Conservation (phyloP, 2,329 filamentous ascomycete genomes). For the Westerdykella sp. region DNA sequence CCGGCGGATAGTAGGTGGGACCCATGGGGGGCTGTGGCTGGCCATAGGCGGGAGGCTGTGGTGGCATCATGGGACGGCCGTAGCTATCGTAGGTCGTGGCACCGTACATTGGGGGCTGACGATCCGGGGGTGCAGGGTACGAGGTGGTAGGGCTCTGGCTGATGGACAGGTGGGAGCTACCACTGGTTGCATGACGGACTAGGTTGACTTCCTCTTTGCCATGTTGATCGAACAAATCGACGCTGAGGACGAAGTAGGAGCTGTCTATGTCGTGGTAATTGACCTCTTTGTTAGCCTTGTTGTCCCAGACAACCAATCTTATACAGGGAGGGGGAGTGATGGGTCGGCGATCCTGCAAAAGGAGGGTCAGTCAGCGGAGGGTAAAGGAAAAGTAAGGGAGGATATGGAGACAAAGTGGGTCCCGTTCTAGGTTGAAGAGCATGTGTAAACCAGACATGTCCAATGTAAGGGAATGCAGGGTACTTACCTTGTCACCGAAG, state of each 20-base stretch:
- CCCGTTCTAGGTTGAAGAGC: not conserved
- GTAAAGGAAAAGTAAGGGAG: not conserved
- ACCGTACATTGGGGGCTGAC: constrained; percentile 20
- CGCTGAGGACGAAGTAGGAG: constrained; percentile 61
- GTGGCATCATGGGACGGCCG: constrained; percentile 27
- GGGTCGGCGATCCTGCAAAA: constrained; percentile 74
- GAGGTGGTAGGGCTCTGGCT: constrained; percentile 73
- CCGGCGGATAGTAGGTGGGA: constrained; percentile 13
- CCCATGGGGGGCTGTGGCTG: constrained; percentile 6
- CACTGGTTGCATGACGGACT: constrained; percentile 57
- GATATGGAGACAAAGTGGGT: not conserved
- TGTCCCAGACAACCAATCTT: constrained; percentile 71
- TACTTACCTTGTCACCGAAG: constrained; percentile 85
- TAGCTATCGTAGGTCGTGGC: constrained; percentile 31
- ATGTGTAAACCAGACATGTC: not conserved
- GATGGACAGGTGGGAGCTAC: constrained; percentile 63
- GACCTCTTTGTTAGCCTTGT: constrained; percentile 68
- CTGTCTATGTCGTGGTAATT: constrained; percentile 70
- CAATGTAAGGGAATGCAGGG: not conserved
- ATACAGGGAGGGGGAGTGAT: constrained; percentile 96
- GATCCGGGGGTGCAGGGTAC: constrained; percentile 54
- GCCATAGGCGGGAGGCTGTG: constrained; percentile 7
- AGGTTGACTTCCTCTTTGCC: constrained; percentile 60
- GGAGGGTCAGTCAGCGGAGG: not conserved
- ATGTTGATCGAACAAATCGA: constrained; percentile 61